Conservation (phyloP, 2,329 filamentous ascomycete genomes). For the Bipolaris gigantea region DNA sequence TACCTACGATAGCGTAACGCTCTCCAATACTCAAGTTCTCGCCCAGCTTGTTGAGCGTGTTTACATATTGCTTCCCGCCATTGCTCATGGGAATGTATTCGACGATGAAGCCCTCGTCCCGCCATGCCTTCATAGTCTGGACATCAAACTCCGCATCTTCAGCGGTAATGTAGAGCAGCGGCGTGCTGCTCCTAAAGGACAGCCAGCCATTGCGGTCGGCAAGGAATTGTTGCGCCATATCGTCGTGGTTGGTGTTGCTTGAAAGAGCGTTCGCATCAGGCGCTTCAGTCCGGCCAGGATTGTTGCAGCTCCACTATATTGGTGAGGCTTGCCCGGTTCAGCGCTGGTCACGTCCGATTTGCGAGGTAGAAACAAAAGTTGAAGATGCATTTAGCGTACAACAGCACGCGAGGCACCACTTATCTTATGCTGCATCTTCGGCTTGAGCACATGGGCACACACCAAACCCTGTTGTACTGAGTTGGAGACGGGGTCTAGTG, state of each 20-base stretch:
- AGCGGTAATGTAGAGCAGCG: conserved; percentile 54
- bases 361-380: neutral
- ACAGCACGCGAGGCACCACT: neutral
- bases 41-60: conserved; percentile 53
- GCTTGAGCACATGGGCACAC: conserved; percentile 1
- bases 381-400: neutral
- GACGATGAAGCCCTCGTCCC: conserved; percentile 63
- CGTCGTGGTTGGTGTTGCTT: conserved; percentile 1
- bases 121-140: conserved; percentile 57
- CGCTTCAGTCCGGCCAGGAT: conserved; percentile 4
- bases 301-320: conserved; percentile 10
- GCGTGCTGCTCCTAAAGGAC: conserved; percentile 48
- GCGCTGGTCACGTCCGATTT: conserved; percentile 2
- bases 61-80: conserved; percentile 52
- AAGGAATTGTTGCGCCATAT: conserved; percentile 43
- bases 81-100: conserved; percentile 58
- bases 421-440: conserved; percentile 5
- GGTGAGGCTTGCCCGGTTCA: conserved; percentile 4
- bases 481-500: conserved; percentile 5
- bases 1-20: conserved; percentile 65
- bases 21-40: conserved; percentile 61
- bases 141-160: conserved; percentile 60
- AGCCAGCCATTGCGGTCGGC: conserved; percentile 44
- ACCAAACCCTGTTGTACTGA: conserved; percentile 5
- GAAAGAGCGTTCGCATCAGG: conserved; percentile 1